Evolutionary conservation across 73 alveolate species (phyloP).

Genomic region (Tetrahymena elliotti): DNA sequence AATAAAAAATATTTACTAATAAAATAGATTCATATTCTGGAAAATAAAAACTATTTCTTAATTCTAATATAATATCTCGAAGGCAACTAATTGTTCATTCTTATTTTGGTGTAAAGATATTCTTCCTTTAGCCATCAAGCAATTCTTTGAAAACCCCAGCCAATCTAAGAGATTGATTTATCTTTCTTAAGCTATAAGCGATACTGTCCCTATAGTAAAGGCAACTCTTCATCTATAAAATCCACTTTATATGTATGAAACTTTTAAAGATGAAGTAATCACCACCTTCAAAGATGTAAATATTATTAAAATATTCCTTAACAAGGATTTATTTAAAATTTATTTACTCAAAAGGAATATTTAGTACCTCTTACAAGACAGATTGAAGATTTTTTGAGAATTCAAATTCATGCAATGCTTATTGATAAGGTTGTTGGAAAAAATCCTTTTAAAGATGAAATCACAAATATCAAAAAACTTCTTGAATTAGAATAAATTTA

Average conservation of each 20-base stretch:
- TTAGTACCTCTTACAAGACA: constrained; percentile 73
- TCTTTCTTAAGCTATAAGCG: constrained; percentile 67
- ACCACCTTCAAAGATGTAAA: not conserved
- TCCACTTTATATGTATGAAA: constrained; percentile 64
- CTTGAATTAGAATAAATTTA: constrained; percentile 70
- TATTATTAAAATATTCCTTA: not conserved
- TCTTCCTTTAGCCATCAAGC: constrained; percentile 52
- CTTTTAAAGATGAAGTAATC: constrained; percentile 75
- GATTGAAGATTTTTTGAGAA: constrained; percentile 91
- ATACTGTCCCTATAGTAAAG: constrained; percentile 54
- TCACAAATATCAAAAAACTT: constrained; percentile 68
- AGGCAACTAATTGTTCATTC: constrained; percentile 69
- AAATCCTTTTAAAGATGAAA: constrained; percentile 77
- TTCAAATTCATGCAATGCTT: constrained; percentile 84
- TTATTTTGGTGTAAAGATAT: constrained; percentile 76
- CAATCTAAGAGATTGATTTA: constrained; percentile 54
- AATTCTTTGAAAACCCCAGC: constrained; percentile 43
- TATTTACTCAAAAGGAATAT: constrained; percentile 56
- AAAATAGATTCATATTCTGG: not conserved
- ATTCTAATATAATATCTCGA: constrained; percentile 25
- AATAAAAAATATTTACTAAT: no score
- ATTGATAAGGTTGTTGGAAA: constrained; percentile 71
- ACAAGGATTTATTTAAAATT: not conserved
- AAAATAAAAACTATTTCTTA: not conserved
- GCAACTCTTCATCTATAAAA: constrained; percentile 65